These are phyloP conservation scores for Eucalyptus leucophloia DNA, from an alignment of 345 rosid species.

Conservation along the genomic window DNA sequence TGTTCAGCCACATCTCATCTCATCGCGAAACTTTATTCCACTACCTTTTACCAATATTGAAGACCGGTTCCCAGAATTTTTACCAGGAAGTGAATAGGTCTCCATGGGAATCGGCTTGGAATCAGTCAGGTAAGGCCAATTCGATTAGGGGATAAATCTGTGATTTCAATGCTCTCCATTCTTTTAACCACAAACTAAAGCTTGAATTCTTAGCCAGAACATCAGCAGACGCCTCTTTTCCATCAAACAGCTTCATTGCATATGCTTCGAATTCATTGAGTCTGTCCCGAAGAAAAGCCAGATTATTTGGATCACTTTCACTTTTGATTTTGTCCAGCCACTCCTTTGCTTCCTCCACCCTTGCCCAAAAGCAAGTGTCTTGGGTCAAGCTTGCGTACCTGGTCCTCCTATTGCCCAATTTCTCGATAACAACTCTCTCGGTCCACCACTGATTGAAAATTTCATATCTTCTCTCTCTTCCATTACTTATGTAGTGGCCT, in stretches of 20 bases:
- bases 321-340: slow-evolving; percentile 28
- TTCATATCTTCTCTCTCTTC: slow-evolving; percentile 61
- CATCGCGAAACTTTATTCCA: background rate
- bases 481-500: slow-evolving; percentile 39
- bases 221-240: slow-evolving; percentile 54
- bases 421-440: background rate
- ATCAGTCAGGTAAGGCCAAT: background rate
- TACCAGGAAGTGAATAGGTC: background rate
- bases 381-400: slow-evolving; percentile 54
- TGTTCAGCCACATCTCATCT: background rate
- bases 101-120: background rate
- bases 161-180: slow-evolving; percentile 16
- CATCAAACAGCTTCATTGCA: slow-evolving; percentile 23
- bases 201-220: slow-evolving; percentile 60
- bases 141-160: background rate
- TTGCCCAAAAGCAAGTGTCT: slow-evolving; percentile 87
- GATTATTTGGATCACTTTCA: slow-evolving; percentile 9
- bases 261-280: slow-evolving; percentile 23
- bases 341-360: slow-evolving; percentile 69
- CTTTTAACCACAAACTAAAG: slow-evolving; percentile 43
- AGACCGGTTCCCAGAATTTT: background rate
- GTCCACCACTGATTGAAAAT: slow-evolving; percentile 65
- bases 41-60: background rate
- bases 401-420: slow-evolving; percentile 24
- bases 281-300: slow-evolving; percentile 5